phyloP scores from a whole-genome alignment of 192 early-diverging fungal genomes.

The Backusella morwellensis region DNA sequence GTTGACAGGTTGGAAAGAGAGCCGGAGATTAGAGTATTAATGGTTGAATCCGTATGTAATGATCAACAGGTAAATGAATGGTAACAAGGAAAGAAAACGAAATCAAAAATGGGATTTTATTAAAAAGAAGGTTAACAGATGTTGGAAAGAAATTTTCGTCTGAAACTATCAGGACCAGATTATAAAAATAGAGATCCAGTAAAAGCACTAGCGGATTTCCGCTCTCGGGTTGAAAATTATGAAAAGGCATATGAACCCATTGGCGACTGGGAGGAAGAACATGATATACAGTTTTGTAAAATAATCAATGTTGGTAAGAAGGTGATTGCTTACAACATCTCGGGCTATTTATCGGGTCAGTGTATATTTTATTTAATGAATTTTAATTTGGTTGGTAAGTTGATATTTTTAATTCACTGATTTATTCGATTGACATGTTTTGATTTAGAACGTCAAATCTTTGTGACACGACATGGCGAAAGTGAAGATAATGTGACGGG shows the following conservation, averaged over 20 bases:
- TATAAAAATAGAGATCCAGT: constrained; percentile 83
- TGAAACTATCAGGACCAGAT: constrained; percentile 95
- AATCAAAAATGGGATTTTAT: constrained; percentile 22
- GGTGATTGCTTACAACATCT: constrained; percentile 91
- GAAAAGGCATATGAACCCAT: constrained; percentile 91
- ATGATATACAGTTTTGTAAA: constrained; percentile 89
- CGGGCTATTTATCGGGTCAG: constrained; percentile 90
- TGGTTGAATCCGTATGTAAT: constrained; percentile 87
- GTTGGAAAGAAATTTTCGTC: constrained; percentile 78
- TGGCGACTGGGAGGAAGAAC: constrained; percentile 77
- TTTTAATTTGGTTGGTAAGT: constrained; percentile 78
- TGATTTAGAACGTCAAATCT: constrained; percentile 69
- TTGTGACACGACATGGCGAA: constrained; percentile 94
- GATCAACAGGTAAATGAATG: constrained; percentile 47
- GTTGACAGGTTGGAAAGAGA: constrained; percentile 58
- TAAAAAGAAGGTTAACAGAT: constrained; percentile 39
- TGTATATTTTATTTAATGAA: constrained; percentile 99
- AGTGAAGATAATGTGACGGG: constrained; percentile 80
- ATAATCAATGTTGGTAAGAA: constrained; percentile 96
- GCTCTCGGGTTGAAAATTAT: constrained; percentile 83
- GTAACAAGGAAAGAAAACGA: constrained; percentile 19
- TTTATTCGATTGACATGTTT: background rate
- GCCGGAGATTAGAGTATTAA: constrained; percentile 65
- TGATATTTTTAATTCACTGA: background rate
- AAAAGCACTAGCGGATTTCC: constrained; percentile 85